Conservation (phyloP, 352 stramenopile species). For the Phytophthora pluvialis region DNA sequence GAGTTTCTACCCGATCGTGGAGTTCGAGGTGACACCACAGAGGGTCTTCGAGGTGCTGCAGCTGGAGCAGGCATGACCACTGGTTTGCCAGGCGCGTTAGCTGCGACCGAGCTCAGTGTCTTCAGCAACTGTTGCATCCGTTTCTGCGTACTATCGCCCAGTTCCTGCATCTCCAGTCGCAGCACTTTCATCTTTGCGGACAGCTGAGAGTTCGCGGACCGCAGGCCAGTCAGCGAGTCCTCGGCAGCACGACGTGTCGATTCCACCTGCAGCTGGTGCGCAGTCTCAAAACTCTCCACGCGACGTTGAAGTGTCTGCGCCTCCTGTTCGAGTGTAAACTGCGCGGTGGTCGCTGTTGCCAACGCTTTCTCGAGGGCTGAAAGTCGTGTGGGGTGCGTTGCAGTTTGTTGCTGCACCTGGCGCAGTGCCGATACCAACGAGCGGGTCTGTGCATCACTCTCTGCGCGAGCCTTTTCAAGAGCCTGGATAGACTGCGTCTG, state of each 20-base stretch:
- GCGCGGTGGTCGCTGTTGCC: constrained; percentile 1
- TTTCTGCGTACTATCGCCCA: constrained; percentile 32
- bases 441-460: constrained; percentile 26
- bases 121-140: constrained; percentile 45
- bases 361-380: constrained; percentile 33
- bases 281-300: constrained; percentile 36
- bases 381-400: constrained; percentile 28
- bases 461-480: constrained; percentile 25
- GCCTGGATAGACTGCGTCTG: constrained; percentile 31
- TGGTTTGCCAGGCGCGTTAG: constrained; percentile 9
- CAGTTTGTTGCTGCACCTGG: constrained; percentile 37
- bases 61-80: neutral
- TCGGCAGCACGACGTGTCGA: constrained; percentile 19
- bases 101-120: constrained; percentile 8
- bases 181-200: constrained; percentile 54
- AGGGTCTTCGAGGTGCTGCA: constrained; percentile 18
- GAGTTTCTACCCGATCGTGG: constrained; percentile 10
- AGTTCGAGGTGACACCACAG: constrained; percentile 4
- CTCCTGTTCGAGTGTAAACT: constrained; percentile 31
- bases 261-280: constrained; percentile 32
- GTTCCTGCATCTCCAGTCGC: constrained; percentile 47
- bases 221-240: constrained; percentile 38
- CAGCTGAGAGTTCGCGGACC: constrained; percentile 39
- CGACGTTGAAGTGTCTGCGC: constrained; percentile 25
- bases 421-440: constrained; percentile 24